phyloP scores from a whole-genome alignment of 306 rosid species.

The Medicago ruthenica region DNA sequence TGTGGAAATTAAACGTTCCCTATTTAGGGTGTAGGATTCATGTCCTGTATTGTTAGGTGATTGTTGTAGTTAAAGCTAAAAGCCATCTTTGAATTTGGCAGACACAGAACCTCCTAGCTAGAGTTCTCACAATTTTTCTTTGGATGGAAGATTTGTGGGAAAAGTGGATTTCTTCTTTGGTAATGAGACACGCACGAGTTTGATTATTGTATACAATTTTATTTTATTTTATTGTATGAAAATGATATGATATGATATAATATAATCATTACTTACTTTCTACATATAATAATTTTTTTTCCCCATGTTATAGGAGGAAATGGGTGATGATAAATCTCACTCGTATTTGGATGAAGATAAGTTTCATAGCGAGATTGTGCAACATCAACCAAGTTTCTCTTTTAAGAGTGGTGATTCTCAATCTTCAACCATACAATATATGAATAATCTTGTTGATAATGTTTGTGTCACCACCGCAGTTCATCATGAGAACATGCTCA shows the following conservation, averaged over 20 bases:
- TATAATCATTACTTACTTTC: not conserved
- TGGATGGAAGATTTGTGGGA: slow-evolving; percentile 37
- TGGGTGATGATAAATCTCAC: slow-evolving; percentile 1
- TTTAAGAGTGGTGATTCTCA: not conserved
- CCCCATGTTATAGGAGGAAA: slow-evolving; percentile 15
- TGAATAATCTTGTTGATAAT: not conserved
- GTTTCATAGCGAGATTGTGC: not conserved
- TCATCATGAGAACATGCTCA: not conserved
- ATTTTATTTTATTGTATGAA: not conserved
- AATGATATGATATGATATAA: not conserved
- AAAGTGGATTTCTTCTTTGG: slow-evolving; percentile 40
- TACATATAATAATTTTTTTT: not conserved
- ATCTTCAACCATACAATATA: not conserved
- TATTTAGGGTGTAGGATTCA: not conserved
- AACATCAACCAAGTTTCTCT: not conserved
- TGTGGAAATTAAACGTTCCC: slow-evolving; percentile 12
- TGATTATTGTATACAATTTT: not conserved
- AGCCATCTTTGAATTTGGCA: not conserved
- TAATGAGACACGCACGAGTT: slow-evolving; percentile 5
- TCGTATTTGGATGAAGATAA: slow-evolving; percentile 7
- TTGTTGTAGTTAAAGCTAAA: not conserved
- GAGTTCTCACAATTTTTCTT: not conserved
- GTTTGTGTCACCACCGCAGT: not conserved
- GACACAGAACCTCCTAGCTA: not conserved
- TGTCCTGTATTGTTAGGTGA: slow-evolving; percentile 11